Conservation (phyloP, 805 yeast species). For the Candida nitratophila region DNA sequence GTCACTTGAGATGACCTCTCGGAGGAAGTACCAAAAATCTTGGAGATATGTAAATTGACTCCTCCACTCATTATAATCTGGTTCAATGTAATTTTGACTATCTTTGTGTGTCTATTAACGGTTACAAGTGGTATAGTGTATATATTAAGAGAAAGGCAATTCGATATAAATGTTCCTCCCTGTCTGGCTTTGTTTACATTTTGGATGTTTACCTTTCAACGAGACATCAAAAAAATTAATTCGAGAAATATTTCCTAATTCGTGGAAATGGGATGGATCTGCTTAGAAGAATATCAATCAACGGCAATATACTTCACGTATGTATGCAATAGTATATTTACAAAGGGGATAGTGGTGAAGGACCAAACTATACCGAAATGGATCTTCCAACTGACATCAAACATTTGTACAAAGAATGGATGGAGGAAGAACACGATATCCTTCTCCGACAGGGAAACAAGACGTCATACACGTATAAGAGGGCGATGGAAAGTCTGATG, state of each 20-base stretch:
- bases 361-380: slow-evolving; percentile 23
- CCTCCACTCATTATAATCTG: neutral
- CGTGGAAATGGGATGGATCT: no score
- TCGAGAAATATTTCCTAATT: neutral
- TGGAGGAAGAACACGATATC: slow-evolving; percentile 41
- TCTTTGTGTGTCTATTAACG: no score
- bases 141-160: no score
- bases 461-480: slow-evolving; percentile 42
- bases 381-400: slow-evolving; percentile 42
- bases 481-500: slow-evolving; percentile 49
- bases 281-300: no score
- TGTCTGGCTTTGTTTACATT: neutral
- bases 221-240: no score
- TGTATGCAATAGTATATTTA: no score
- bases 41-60: slow-evolving; percentile 7
- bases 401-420: slow-evolving; percentile 48
- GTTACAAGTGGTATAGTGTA: no score
- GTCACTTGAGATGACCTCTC: slow-evolving; percentile 32
- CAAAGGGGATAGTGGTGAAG: neutral
- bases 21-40: slow-evolving; percentile 43
- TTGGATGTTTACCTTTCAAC: neutral
- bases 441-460: slow-evolving; percentile 45
- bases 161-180: no score
- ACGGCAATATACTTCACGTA: no score
- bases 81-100: no score